Conservation (phyloP, 2,329 filamentous ascomycete genomes). For the Cercospora citrullina region DNA sequence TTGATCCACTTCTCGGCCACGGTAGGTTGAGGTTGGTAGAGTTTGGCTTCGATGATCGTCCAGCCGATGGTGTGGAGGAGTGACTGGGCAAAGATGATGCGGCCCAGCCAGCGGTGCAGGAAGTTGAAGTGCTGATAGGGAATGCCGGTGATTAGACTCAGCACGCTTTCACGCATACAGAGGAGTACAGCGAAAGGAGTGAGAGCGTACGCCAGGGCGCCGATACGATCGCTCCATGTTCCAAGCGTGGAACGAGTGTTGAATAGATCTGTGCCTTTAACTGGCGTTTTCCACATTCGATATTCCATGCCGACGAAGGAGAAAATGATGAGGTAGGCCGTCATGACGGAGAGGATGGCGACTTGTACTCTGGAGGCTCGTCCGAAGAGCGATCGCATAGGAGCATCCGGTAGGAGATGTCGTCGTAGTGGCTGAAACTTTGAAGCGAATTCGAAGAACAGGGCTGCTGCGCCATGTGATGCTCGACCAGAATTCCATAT, state of each 20-base stretch:
- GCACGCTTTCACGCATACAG: conserved; percentile 67
- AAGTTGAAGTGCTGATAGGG: conserved; percentile 76
- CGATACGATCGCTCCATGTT: conserved; percentile 68
- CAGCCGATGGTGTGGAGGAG: conserved; percentile 70
- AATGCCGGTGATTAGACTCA: conserved; percentile 69
- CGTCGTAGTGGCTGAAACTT: conserved; percentile 11
- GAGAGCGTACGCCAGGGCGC: conserved; percentile 70
- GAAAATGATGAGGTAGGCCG: conserved; percentile 65
- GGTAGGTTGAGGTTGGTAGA: conserved; percentile 71
- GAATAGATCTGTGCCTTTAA: conserved; percentile 57
- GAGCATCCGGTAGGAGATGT: conserved; percentile 60
- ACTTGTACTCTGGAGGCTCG: conserved; percentile 69
- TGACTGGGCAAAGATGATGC: conserved; percentile 69
- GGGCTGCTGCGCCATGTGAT: conserved; percentile 20
- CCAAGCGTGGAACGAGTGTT: conserved; percentile 68
- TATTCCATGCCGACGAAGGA: conserved; percentile 66
- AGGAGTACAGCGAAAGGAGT: conserved; percentile 70
- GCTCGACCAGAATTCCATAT: conserved; percentile 27
- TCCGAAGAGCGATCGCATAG: conserved; percentile 59
- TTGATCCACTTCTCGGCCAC: conserved; percentile 59
- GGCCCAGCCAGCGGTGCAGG: conserved; percentile 72
- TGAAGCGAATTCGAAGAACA: conserved; percentile 25
- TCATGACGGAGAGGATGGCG: conserved; percentile 58
- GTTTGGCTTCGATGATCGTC: conserved; percentile 63
- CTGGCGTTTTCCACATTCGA: conserved; percentile 68